Percentiles rank a stretch among this genome's conserved stretches.
phyloP scores from a whole-genome alignment of 2,329 filamentous ascomycete genomes.

The Calonectria naviculata region DNA sequence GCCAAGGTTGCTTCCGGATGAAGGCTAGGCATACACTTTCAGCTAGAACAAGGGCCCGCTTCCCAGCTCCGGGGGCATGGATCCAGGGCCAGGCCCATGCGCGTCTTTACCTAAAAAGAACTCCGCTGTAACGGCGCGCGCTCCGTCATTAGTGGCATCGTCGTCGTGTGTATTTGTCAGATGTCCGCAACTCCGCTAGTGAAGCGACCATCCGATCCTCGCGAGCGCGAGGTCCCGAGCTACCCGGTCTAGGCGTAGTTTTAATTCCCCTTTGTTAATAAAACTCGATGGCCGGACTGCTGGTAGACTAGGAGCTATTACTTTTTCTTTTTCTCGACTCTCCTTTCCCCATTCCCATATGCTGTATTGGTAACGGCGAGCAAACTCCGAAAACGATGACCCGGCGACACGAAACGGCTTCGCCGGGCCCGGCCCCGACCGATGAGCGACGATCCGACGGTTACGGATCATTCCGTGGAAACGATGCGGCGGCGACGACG shows the following conservation, averaged over 20 bases:
- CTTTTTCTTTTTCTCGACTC: neutral
- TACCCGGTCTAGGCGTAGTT: neutral
- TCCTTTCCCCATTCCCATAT: no score
- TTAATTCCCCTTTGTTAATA: neutral
- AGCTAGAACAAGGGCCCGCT: neutral
- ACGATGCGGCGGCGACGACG: neutral
- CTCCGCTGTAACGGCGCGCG: neutral
- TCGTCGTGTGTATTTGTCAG: neutral
- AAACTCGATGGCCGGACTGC: neutral
- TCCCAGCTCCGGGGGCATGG: neutral
- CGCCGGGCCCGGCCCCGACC: neutral
- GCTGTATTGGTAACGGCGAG: neutral
- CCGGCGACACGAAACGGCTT: neutral
- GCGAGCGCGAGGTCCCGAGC: neutral
- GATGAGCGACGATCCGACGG: conserved; percentile 16
- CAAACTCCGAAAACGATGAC: neutral
- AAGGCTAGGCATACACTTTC: neutral
- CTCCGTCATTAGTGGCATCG: neutral
- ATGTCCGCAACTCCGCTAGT: conserved; percentile 4
- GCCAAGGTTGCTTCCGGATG: neutral
- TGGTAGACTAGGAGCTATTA: neutral
- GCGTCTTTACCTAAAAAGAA: neutral
- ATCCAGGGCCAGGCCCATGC: neutral
- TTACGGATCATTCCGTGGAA: conserved; percentile 17
- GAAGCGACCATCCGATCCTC: neutral